A percentile compares a stretch with the other conserved stretches of the same genome.
phyloP scores from a whole-genome alignment of 2,329 filamentous ascomycete genomes.

The Ophiostoma pallidulum region DNA sequence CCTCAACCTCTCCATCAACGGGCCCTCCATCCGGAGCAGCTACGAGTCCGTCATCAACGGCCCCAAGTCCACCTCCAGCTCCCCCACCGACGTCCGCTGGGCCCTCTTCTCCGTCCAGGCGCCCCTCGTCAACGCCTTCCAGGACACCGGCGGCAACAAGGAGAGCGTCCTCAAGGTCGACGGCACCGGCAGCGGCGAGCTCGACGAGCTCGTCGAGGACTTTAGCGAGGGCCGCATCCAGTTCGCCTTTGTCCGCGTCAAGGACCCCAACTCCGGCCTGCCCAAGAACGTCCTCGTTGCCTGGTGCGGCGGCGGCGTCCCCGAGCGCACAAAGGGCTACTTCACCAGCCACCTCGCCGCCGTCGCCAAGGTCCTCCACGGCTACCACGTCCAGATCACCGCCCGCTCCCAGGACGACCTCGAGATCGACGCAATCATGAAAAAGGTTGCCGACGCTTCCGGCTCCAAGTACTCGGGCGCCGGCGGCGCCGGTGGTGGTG shows the following conservation, averaged over 20 bases:
- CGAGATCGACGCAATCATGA: slow-evolving; percentile 75
- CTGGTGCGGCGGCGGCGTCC: slow-evolving; percentile 95
- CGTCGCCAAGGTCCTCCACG: slow-evolving; percentile 86
- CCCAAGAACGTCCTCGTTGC: slow-evolving; percentile 90
- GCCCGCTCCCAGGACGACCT: slow-evolving; percentile 86
- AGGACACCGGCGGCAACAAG: slow-evolving; percentile 70
- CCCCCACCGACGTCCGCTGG: slow-evolving; percentile 84
- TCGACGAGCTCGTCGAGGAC: slow-evolving; percentile 83
- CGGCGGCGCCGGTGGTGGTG: slow-evolving; percentile 37
- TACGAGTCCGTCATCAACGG: slow-evolving; percentile 52
- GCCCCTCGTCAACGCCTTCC: slow-evolving; percentile 86
- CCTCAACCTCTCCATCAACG: slow-evolving; percentile 69
- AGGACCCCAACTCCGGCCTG: slow-evolving; percentile 80
- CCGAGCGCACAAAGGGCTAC: slow-evolving; percentile 97
- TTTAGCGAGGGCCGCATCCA: slow-evolving; percentile 95
- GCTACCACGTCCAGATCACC: slow-evolving; percentile 96
- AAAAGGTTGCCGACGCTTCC: slow-evolving; percentile 90
- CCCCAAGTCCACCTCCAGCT: slow-evolving; percentile 44
- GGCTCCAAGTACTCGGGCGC: slow-evolving; percentile 85
- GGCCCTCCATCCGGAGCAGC: slow-evolving; percentile 76
- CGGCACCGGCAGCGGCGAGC: slow-evolving; percentile 76
- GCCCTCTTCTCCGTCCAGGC: slow-evolving; percentile 88
- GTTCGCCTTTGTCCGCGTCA: slow-evolving; percentile 94
- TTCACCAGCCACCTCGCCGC: slow-evolving; percentile 90
- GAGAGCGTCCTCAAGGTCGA: slow-evolving; percentile 96